These are phyloP conservation scores for Sugiyamaella qingdaonensis DNA, from an alignment of 805 yeast species.

Conservation along the genomic window DNA sequence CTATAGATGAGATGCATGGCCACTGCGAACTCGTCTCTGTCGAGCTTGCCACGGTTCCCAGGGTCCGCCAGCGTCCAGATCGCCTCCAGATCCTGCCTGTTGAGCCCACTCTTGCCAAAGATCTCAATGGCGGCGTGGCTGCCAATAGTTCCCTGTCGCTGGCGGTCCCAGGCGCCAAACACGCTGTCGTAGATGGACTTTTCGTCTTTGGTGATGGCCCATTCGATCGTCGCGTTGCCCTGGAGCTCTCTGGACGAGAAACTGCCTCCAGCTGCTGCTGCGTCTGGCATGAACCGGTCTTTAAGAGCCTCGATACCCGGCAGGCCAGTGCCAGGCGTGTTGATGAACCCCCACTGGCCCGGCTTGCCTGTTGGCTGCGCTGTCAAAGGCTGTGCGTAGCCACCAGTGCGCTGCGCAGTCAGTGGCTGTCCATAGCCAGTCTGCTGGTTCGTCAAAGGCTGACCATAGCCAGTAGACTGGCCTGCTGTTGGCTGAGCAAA, in stretches of 20 bases:
- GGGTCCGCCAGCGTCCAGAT: constrained; percentile 90
- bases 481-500: constrained; percentile 18
- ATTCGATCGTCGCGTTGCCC: constrained; percentile 54
- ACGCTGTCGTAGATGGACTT: constrained; percentile 81
- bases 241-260: constrained; percentile 32
- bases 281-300: constrained; percentile 58
- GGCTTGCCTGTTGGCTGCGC: constrained; percentile 59
- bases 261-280: constrained; percentile 12
- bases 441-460: constrained; percentile 21
- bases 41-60: constrained; percentile 75
- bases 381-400: constrained; percentile 28
- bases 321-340: constrained; percentile 63
- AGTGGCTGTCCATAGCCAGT: constrained; percentile 23
- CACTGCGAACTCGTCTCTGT: constrained; percentile 87
- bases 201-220: constrained; percentile 86
- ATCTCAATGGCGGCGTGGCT: constrained; percentile 81
- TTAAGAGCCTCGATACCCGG: constrained; percentile 68
- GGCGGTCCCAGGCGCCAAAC: constrained; percentile 80
- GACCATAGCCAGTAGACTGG: not conserved
- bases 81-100: constrained; percentile 77
- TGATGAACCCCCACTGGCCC: constrained; percentile 77
- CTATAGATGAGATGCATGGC: constrained; percentile 97
- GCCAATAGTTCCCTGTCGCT: constrained; percentile 62
- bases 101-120: constrained; percentile 86
- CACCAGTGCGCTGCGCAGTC: constrained; percentile 34